Percentiles rank a stretch among this genome's conserved stretches.
Conservation (phyloP, 1,284 basidiomycete genomes). For the Cystobasidium pallidum region DNA sequence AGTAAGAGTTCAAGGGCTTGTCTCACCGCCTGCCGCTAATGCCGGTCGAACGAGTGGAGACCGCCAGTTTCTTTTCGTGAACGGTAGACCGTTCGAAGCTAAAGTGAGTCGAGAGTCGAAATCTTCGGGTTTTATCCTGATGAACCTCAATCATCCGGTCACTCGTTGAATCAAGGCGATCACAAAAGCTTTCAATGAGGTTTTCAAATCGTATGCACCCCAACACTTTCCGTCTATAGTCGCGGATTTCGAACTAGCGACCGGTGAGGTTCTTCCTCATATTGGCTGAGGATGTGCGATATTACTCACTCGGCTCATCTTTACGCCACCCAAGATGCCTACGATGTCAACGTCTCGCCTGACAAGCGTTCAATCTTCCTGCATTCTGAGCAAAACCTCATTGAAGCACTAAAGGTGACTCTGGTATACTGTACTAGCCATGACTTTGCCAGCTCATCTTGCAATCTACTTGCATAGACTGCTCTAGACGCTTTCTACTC, state of each 20-base stretch:
- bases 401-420: constrained; percentile 75
- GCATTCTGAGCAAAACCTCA: constrained; percentile 81
- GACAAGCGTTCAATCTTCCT: constrained; percentile 95
- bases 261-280: constrained; percentile 60
- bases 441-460: background rate
- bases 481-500: constrained; percentile 69
- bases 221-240: constrained; percentile 80
- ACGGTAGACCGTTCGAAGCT: constrained; percentile 84
- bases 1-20: constrained; percentile 71
- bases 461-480: constrained; percentile 54
- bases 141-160: no score
- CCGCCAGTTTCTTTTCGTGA: constrained; percentile 91
- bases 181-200: constrained; percentile 84
- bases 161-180: constrained; percentile 61
- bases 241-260: constrained; percentile 79
- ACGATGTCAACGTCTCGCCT: constrained; percentile 94
- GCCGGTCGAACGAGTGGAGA: constrained; percentile 78
- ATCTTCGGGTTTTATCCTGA: background rate
- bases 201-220: constrained; percentile 81
- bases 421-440: background rate
- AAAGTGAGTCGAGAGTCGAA: constrained; percentile 62
- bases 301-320: no score
- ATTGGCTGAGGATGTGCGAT: no score
- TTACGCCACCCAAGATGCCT: no score
- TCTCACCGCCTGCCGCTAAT: constrained; percentile 74